Percentiles rank a stretch among this genome's conserved stretches.
phyloP scores from a whole-genome alignment of 2,329 filamentous ascomycete genomes.

The Fragosphaeria purpurea region DNA sequence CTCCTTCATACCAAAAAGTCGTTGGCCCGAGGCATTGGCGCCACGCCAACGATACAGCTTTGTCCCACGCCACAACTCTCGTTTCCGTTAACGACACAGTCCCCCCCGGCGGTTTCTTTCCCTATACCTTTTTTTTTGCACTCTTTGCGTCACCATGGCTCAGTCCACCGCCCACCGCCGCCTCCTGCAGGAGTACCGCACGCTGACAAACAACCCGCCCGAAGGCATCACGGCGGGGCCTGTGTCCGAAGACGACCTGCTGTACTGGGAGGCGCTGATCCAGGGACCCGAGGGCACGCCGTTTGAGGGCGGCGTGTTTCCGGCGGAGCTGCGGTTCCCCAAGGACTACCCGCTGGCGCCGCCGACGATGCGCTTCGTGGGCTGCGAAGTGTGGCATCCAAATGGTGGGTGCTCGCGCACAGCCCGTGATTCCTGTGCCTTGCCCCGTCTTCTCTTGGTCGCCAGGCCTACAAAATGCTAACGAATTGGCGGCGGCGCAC shows the following conservation, averaged over 20 bases:
- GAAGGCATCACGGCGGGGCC: constrained; percentile 95
- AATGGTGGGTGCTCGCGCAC: constrained; percentile 54
- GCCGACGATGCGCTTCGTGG: constrained; percentile 90
- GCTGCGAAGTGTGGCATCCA: constrained; percentile 81
- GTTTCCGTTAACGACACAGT: no score
- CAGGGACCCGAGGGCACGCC: constrained; percentile 92
- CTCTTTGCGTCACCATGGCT: constrained; percentile 31
- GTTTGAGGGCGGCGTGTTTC: constrained; percentile 92
- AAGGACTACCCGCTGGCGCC: constrained; percentile 95
- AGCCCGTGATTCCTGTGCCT: background rate
- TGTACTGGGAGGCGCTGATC: constrained; percentile 93
- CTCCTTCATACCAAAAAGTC: no score
- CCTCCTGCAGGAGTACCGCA: constrained; percentile 92
- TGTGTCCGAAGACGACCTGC: constrained; percentile 86
- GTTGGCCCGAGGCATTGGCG: no score
- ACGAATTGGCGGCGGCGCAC: background rate
- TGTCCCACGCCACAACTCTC: no score
- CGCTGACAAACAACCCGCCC: constrained; percentile 87
- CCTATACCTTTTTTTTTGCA: no score
- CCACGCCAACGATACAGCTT: no score
- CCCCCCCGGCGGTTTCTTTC: no score
- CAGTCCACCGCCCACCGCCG: constrained; percentile 60
- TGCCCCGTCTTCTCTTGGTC: background rate
- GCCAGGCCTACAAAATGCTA: background rate
- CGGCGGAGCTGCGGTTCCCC: constrained; percentile 88